Conservation (phyloP, 352 stramenopile genomes). For the Detonula confervacea region DNA sequence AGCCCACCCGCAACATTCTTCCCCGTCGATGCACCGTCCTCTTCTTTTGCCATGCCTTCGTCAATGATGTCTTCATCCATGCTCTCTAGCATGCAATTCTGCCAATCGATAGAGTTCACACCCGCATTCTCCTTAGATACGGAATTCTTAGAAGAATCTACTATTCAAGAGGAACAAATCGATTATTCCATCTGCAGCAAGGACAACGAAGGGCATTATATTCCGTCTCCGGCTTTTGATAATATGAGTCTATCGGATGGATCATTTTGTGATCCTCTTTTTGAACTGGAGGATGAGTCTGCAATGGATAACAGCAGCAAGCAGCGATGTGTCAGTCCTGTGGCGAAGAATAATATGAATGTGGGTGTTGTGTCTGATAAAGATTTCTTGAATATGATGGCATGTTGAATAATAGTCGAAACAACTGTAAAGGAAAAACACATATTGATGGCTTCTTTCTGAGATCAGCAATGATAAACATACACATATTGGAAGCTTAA, state of each 20-base stretch:
- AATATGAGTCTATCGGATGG: constrained; percentile 12
- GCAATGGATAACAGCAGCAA: background rate
- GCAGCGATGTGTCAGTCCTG: constrained; percentile 28
- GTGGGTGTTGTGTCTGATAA: background rate
- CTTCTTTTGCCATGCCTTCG: background rate
- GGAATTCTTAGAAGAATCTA: background rate
- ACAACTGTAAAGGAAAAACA: no score
- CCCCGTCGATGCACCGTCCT: background rate
- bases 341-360: constrained; percentile 4
- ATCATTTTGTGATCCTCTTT: constrained; percentile 42
- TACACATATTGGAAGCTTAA: no score
- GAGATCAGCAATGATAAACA: no score
- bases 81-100: background rate
- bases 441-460: background rate
- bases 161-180: constrained; percentile 18
- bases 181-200: constrained; percentile 48
- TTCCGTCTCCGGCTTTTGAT: constrained; percentile 25
- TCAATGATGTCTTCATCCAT: background rate
- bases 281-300: constrained; percentile 29
- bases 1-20: background rate
- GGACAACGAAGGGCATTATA: constrained; percentile 31
- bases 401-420: background rate
- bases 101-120: background rate
- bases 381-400: constrained; percentile 8
- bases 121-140: constrained; percentile 9